These are phyloP conservation scores for Suillus alpinus DNA, from an alignment of 768 basidiomycete species.

Conservation along the genomic window DNA sequence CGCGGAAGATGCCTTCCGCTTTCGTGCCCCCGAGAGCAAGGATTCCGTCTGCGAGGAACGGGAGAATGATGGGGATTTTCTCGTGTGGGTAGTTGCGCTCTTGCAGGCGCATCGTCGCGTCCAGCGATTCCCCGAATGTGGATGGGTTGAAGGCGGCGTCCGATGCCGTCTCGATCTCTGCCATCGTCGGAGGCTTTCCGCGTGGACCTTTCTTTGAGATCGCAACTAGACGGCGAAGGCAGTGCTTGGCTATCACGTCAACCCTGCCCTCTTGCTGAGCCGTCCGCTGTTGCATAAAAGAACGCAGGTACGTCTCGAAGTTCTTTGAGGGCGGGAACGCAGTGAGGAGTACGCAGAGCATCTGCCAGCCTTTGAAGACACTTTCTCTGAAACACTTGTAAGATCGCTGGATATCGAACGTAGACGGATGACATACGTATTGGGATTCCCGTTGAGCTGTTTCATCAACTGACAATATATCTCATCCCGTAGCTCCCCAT, in stretches of 20 bases:
- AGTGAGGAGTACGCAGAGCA: constrained; percentile 85
- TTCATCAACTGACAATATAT: constrained; percentile 93
- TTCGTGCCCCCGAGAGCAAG: constrained; percentile 83
- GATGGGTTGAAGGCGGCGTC: constrained; percentile 95
- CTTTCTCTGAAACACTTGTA: constrained; percentile 56
- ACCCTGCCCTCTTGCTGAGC: constrained; percentile 70
- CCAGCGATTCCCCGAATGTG: constrained; percentile 88
- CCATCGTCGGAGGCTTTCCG: constrained; percentile 75
- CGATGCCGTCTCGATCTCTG: constrained; percentile 93
- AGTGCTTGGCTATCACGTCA: constrained; percentile 89
- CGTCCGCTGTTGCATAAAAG: constrained; percentile 74
- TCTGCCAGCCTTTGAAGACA: constrained; percentile 88
- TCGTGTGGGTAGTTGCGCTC: constrained; percentile 81
- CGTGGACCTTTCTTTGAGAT: constrained; percentile 84
- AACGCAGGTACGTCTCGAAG: constrained; percentile 79
- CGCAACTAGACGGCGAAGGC: constrained; percentile 69
- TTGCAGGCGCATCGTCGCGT: constrained; percentile 80
- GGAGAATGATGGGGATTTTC: constrained; percentile 88
- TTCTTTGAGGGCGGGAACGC: constrained; percentile 94
- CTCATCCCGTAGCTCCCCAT: constrained; percentile 88
- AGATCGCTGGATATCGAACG: background rate
- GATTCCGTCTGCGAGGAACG: constrained; percentile 91
- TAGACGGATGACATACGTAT: constrained; percentile 49
- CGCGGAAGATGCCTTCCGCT: constrained; percentile 88
- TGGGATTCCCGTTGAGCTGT: constrained; percentile 81